A percentile compares a stretch with the other conserved stretches of the same genome.
phyloP scores from a whole-genome alignment of 2,329 filamentous ascomycete species.

The Penicillium brevicompactum region DNA sequence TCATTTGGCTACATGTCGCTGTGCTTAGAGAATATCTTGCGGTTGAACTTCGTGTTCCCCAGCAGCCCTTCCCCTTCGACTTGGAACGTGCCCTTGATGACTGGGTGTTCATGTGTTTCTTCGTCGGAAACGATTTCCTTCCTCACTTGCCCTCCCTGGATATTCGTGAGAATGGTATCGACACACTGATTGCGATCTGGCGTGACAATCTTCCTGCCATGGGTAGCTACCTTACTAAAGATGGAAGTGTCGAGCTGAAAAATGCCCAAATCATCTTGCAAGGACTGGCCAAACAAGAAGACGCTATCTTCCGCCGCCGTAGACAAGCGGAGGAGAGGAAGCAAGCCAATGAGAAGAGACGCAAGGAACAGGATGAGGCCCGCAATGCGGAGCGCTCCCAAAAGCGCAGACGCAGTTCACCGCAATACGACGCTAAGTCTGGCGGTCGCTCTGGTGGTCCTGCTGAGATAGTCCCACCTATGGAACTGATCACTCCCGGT shows the following conservation, averaged over 20 bases:
- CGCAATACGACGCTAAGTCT: slow-evolving; percentile 40
- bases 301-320: slow-evolving; percentile 85
- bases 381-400: slow-evolving; percentile 49
- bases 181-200: slow-evolving; percentile 96
- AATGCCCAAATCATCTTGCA: slow-evolving; percentile 85
- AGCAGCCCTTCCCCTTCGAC: slow-evolving; percentile 85
- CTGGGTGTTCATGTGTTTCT: slow-evolving; percentile 99
- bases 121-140: slow-evolving; percentile 97
- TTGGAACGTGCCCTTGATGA: slow-evolving; percentile 93
- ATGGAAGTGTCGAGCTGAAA: slow-evolving; percentile 85
- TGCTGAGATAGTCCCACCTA: slow-evolving; percentile 42
- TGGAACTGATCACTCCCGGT: slow-evolving; percentile 62
- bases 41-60: slow-evolving; percentile 80
- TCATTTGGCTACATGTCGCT: slow-evolving; percentile 96
- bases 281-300: slow-evolving; percentile 88
- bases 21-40: slow-evolving; percentile 90
- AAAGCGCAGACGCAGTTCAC: slow-evolving; percentile 48
- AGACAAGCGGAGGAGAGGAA: slow-evolving; percentile 83
- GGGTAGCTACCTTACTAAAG: slow-evolving; percentile 95
- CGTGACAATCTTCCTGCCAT: slow-evolving; percentile 86
- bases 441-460: slow-evolving; percentile 28
- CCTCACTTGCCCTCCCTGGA: slow-evolving; percentile 96
- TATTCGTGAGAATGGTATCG: slow-evolving; percentile 95
- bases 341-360: slow-evolving; percentile 75
- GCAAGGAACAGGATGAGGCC: slow-evolving; percentile 69